Evolutionary conservation across 345 rosid species (phyloP).

Genomic region (Acer negundo): DNA sequence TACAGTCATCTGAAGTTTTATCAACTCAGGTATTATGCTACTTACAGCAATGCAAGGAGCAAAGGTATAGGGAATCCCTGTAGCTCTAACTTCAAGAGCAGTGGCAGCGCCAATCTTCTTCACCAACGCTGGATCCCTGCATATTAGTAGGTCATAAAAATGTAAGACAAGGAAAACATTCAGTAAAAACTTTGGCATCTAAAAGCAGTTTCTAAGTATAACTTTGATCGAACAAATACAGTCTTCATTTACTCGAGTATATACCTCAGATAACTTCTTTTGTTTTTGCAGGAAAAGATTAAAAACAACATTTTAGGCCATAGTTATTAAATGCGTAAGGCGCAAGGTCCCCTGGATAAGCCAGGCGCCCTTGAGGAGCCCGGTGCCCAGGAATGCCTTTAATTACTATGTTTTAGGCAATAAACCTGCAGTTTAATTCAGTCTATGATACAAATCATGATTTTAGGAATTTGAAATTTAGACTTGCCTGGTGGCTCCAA

Average conservation of each 20-base stretch:
- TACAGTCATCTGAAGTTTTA: neutral
- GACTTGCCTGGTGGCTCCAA: slow-evolving; percentile 87
- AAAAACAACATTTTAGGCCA: no score
- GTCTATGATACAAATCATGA: neutral
- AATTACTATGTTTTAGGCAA: no score
- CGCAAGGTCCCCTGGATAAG: no score
- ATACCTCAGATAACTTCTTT: neutral
- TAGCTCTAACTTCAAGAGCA: slow-evolving; percentile 96
- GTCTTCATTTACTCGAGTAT: neutral
- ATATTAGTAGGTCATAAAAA: slow-evolving; percentile 6
- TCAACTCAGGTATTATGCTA: neutral
- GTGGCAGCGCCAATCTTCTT: slow-evolving; percentile 95
- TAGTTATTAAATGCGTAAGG: no score
- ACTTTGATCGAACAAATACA: neutral
- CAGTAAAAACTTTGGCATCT: neutral
- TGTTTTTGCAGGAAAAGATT: neutral
- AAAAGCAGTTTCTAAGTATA: neutral
- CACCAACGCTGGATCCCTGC: slow-evolving; percentile 83
- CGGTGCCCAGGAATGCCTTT: no score
- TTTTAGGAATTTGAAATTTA: neutral
- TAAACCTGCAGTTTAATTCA: neutral
- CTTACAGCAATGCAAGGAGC: slow-evolving; percentile 98
- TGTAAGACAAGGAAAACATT: neutral
- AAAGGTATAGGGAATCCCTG: slow-evolving; percentile 88
- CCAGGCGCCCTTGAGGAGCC: no score